Percentiles rank a stretch among this genome's conserved stretches.
Conservation (phyloP, 345 rosid species). For the Euclidium syriacum region DNA sequence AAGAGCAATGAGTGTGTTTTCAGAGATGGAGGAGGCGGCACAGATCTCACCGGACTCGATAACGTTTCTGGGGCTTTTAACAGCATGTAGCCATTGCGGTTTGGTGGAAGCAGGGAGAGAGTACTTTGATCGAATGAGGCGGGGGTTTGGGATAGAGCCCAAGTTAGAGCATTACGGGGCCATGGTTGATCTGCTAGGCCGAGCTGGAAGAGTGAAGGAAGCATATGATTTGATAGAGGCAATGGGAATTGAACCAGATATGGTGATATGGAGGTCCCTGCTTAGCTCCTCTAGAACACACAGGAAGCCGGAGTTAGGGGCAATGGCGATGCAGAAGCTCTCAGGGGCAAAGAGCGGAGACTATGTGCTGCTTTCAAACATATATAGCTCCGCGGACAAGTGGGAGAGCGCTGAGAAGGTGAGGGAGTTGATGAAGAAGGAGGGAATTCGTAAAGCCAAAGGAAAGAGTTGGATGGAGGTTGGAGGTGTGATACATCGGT, state of each 20-base stretch:
- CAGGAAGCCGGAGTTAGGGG: conserved; percentile 47
- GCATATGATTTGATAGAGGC: conserved; percentile 52
- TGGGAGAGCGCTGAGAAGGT: conserved; percentile 63
- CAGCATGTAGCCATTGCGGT: conserved; percentile 72
- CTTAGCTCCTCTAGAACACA: conserved; percentile 69
- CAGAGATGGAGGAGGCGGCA: conserved; percentile 49
- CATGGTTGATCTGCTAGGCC: conserved; percentile 67
- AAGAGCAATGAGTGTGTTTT: conserved; percentile 48
- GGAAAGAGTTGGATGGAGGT: conserved; percentile 86
- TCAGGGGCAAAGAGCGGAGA: conserved; percentile 58
- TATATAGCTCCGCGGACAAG: conserved; percentile 55
- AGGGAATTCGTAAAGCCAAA: conserved; percentile 51
- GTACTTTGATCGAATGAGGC: conserved; percentile 54
- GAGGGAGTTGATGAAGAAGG: conserved; percentile 58
- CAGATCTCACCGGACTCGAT: conserved; percentile 56
- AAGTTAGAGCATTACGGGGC: conserved; percentile 77
- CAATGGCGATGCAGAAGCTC: conserved; percentile 58
- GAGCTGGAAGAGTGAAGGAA: conserved; percentile 67
- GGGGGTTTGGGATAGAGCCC: conserved; percentile 40
- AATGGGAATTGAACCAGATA: conserved; percentile 72
- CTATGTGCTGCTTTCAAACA: conserved; percentile 70
- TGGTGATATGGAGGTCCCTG: conserved; percentile 77
- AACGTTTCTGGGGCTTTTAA: conserved; percentile 60
- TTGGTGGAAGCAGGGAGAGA: conserved; percentile 54
- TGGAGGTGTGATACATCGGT: conserved; percentile 57